Evolutionary conservation across 1,284 basidiomycete species (phyloP), one percentile per base, ranked within the genome.

Genomic region (Cryptococcus sp.): DNA sequence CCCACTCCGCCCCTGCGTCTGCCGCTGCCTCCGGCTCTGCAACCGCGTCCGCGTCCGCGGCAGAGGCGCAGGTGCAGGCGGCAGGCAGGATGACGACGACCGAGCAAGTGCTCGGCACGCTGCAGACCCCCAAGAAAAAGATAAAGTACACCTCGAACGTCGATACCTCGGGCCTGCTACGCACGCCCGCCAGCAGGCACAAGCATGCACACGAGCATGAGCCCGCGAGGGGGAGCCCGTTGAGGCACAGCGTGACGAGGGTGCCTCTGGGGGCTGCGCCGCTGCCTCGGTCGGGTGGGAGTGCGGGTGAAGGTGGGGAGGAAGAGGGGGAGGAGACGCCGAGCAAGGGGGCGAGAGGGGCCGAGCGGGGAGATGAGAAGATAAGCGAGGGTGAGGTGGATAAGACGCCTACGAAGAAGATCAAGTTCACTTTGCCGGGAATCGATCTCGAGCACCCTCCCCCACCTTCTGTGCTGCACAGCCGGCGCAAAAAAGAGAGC

Each of bases 71-170:
- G 15, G 45, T 11, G 15, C 33, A 35, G 35, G 42, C 28, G 9
- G 23, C 8, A n/a, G n/a, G n/a, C 9, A 44, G 23, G 20, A 4
- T 28, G 38, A 7, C 38, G 39, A 50, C 40, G 15, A 16, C 50
- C 13, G 47, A 49, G 28, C 24, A 52, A 37, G 20, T 56, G 4
- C 23, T 53, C 11, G 44, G 21, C 65, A 33, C 65, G 3, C 65
- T 71, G 52, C 38, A 46, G 2, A 75, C 73, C 11, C 73, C 73
- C 0, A 64, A 60, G 33, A 73, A 73, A 53, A 63, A 64, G 55
- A 67, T 60, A 58, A 68, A 67, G 47, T 67, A 61, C 47, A 51
- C 62, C 11, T 68, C 67, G 12, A 65, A 64, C 6, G 36, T 67
- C 2, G 70, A 73, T 49, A 50, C 71, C 15, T 56, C 53, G 3